Percentiles rank a stretch among this genome's conserved stretches.
Conservation (phyloP, 2,329 filamentous ascomycete species). For the Aspergillus nomiae region DNA sequence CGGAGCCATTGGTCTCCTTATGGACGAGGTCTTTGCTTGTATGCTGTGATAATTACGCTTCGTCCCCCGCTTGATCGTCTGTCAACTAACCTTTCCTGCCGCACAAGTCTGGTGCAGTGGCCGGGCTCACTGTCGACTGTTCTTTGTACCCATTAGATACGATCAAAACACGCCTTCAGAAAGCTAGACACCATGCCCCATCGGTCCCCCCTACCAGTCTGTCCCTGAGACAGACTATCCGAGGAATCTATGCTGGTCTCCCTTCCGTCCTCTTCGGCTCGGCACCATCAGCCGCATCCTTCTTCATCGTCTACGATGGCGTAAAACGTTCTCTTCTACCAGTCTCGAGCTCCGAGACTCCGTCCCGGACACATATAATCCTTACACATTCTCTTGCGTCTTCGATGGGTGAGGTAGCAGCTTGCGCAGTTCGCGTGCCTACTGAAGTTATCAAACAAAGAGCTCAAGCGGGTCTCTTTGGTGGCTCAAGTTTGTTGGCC, state of each 20-base stretch:
- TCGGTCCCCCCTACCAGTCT: slow-evolving; percentile 62
- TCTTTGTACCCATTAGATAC: slow-evolving; percentile 98
- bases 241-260: slow-evolving; percentile 88
- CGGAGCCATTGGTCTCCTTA: slow-evolving; percentile 40
- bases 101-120: slow-evolving; percentile 75
- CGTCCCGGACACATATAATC: slow-evolving; percentile 38
- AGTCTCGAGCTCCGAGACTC: slow-evolving; percentile 25
- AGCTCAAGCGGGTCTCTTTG: slow-evolving; percentile 83
- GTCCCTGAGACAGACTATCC: slow-evolving; percentile 81
- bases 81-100: slow-evolving; percentile 7
- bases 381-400: slow-evolving; percentile 81
- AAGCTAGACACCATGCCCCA: slow-evolving; percentile 60
- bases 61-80: neutral
- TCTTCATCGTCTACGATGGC: slow-evolving; percentile 93
- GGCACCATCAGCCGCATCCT: slow-evolving; percentile 90
- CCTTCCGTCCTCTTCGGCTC: slow-evolving; percentile 88
- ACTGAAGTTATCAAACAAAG: slow-evolving; percentile 98
- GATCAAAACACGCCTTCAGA: slow-evolving; percentile 92
- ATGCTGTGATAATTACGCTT: slow-evolving; percentile 14
- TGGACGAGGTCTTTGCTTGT: slow-evolving; percentile 48
- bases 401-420: slow-evolving; percentile 83
- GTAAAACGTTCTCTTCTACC: slow-evolving; percentile 60
- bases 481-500: slow-evolving; percentile 67
- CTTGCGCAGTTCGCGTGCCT: slow-evolving; percentile 87
- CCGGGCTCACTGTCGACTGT: slow-evolving; percentile 94